Evolutionary conservation across 768 basidiomycete species (phyloP), one percentile per base, ranked within the genome.

Genomic region (Boletus sp.): DNA sequence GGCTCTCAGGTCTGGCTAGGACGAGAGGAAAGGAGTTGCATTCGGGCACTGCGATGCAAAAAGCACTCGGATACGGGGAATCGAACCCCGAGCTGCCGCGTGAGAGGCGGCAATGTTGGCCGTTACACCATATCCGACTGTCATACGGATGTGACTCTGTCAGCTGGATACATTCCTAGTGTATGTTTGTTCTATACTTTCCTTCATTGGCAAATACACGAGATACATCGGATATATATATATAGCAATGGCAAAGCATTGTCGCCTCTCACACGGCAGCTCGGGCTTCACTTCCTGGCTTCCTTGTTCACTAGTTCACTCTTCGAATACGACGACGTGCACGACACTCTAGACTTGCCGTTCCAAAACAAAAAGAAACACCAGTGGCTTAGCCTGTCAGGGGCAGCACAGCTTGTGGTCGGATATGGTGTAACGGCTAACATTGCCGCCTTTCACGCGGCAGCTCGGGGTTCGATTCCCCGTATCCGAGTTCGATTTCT

Each of bases 61-160:
- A 19, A 39, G 19, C 19, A 11, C 38, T 39, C 19, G 38, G 38
- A 39, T 39, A 39, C 38, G 38, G 38, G 38, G 38, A 39, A 1
- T 39, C 38, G 38, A 39, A 35, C 34, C 34, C 34, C 72, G 72
- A 74, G 70, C 73, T 73, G 63, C 73, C 71, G 72, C 71, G 73
- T 80, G 80, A 80, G 72, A 82, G 80, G 81, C 80, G 79, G 80
- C 74, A 81, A 82, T 81, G 80, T 79, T 82, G 78, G 78, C 80
- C 81, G 70, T 82, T 82, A 81, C 80, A 82, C 80, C 80, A 80
- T 81, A 83, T 72, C 79, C 73, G 73, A 59, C n/a, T 38, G 37
- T 11, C 9, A 38, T 10, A 11, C 2, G 5, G 9, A 5, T n/a
- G n/a, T n/a, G n/a, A n/a, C n/a, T 25, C 25, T 25, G 25, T 25